Conservation (phyloP, 352 stramenopile species). For the Blastocystis sp. region DNA sequence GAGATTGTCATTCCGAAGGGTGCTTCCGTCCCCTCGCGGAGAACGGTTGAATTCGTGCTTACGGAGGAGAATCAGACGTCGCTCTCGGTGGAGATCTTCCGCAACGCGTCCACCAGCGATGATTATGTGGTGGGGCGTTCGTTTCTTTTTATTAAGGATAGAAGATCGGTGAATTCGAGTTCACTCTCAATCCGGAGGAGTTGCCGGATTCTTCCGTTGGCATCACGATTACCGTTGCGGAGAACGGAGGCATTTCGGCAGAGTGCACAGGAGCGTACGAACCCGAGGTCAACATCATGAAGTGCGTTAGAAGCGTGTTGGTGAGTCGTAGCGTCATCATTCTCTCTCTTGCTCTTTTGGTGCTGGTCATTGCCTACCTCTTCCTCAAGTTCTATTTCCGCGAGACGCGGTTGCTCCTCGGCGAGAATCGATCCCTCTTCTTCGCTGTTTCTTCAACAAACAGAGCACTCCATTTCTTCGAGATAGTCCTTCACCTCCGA, state of each 20-base stretch:
- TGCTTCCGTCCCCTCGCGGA: not conserved
- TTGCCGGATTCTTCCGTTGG: constrained; percentile 49
- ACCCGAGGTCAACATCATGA: constrained; percentile 46
- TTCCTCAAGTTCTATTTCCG: constrained; percentile 64
- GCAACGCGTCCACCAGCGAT: not conserved
- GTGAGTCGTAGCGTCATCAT: constrained; percentile 30
- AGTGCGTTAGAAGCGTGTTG: not conserved
- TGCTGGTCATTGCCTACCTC: constrained; percentile 57
- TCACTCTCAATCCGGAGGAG: constrained; percentile 31
- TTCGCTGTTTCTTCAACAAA: constrained; percentile 77
- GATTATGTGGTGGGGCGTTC: constrained; percentile 22
- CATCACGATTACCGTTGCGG: constrained; percentile 23
- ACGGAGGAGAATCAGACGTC: constrained; percentile 38
- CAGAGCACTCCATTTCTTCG: constrained; percentile 84
- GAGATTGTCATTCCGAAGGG: constrained; percentile 57
- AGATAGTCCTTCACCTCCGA: constrained; percentile 98
- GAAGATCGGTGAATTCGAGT: constrained; percentile 40
- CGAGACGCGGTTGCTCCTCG: constrained; percentile 13
- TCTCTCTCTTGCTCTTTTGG: not conserved
- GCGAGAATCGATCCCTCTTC: constrained; percentile 7
- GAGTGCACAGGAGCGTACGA: constrained; percentile 35
- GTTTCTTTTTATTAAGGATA: not conserved
- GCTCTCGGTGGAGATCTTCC: constrained; percentile 3
- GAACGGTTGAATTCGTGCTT: constrained; percentile 10
- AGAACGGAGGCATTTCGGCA: constrained; percentile 62